Conservation (phyloP, 495 filamentous ascomycete genomes). For the Tuber magnatum region DNA sequence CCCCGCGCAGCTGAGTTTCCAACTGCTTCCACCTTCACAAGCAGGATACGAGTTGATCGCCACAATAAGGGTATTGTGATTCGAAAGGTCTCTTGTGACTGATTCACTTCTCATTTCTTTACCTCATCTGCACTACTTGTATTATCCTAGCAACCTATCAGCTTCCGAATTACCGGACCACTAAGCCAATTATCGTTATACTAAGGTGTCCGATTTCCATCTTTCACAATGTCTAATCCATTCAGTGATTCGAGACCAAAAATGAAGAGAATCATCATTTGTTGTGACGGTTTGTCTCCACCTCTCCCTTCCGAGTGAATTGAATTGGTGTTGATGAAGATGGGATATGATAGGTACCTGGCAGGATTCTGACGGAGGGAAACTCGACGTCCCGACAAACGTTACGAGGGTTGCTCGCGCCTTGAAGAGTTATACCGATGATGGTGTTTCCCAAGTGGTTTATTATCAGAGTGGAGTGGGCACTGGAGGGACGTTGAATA, state of each 20-base stretch:
- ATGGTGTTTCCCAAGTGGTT: constrained; percentile 45
- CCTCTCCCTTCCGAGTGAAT: not conserved
- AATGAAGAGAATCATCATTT: constrained; percentile 45
- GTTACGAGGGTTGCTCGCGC: constrained; percentile 50
- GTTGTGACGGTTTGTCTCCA: constrained; percentile 45
- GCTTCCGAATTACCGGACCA: not conserved
- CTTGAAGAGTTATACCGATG: constrained; percentile 38
- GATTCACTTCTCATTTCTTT: not conserved
- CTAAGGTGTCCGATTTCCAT: not conserved
- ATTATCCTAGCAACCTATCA: not conserved
- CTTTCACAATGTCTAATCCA: constrained; percentile 2
- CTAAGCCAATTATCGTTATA: not conserved
- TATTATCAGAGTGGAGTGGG: constrained; percentile 53
- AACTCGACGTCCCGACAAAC: constrained; percentile 45
- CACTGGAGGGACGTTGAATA: constrained; percentile 45
- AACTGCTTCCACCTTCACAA: not conserved
- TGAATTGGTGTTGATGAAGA: not conserved
- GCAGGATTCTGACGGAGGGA: constrained; percentile 45
- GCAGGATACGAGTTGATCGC: not conserved
- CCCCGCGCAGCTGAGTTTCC: not conserved
- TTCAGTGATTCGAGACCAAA: constrained; percentile 14
- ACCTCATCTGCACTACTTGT: not conserved
- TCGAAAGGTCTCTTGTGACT: not conserved
- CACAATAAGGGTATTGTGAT: not conserved
- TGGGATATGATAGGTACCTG: constrained; percentile 39